These are phyloP conservation scores for Ceratorhiza oryzae-sativae DNA, from an alignment of 1,284 basidiomycete species.

Conservation along the genomic window DNA sequence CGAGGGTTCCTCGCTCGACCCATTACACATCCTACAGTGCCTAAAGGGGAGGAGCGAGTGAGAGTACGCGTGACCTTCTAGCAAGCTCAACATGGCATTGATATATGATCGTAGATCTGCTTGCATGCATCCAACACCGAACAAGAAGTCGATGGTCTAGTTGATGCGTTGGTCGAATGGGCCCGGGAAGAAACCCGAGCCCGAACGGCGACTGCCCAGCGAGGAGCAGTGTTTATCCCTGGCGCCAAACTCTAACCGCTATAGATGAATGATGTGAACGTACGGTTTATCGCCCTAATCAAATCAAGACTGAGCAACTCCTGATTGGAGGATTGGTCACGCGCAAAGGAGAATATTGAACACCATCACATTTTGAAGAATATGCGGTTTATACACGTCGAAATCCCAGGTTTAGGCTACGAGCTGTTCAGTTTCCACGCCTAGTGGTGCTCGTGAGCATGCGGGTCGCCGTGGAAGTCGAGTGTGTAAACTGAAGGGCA, in stretches of 20 bases:
- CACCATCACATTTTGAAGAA: conserved; percentile 27
- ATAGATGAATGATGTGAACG: neutral
- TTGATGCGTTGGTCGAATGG: conserved; percentile 62
- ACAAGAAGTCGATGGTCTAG: conserved; percentile 67
- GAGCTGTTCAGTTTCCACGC: neutral
- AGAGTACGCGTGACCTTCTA: conserved; percentile 55
- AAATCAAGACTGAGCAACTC: neutral
- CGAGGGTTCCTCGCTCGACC: conserved; percentile 75
- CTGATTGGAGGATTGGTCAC: neutral
- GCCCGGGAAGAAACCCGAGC: conserved; percentile 45
- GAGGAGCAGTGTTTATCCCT: neutral
- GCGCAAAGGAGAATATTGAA: conserved; percentile 9
- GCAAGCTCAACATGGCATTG: neutral
- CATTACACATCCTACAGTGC: conserved; percentile 85
- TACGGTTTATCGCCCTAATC: neutral
- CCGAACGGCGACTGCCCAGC: neutral
- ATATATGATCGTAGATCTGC: conserved; percentile 54
- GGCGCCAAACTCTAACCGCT: conserved; percentile 25
- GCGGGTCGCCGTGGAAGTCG: conserved; percentile 47
- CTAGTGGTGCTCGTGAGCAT: conserved; percentile 46
- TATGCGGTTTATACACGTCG: conserved; percentile 21
- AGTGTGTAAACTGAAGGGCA: conserved; percentile 45
- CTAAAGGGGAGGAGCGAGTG: conserved; percentile 81
- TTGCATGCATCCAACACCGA: conserved; percentile 76
- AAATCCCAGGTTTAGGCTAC: neutral